These are phyloP conservation scores for Berberis thunbergii DNA, from an alignment of 164 flowering plant species.

Conservation along the genomic window DNA sequence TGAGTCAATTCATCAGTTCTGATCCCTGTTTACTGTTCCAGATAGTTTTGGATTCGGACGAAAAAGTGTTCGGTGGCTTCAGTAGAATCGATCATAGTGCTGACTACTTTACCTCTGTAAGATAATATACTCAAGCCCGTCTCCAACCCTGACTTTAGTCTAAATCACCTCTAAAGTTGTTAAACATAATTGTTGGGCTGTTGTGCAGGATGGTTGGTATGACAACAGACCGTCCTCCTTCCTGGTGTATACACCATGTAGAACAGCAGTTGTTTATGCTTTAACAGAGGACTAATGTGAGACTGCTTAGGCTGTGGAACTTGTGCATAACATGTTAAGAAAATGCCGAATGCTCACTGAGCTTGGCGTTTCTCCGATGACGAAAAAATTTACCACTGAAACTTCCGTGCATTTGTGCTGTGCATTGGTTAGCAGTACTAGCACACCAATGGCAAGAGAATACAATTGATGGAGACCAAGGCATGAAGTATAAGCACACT, in stretches of 20 bases:
- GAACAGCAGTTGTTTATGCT: slow-evolving; percentile 91
- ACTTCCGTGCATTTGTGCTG: too few relatives aligned
- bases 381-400: too few relatives aligned
- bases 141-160: not conserved
- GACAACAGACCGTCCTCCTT: slow-evolving; percentile 74
- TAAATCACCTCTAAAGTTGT: not conserved
- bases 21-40: slow-evolving; percentile 17
- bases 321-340: too few relatives aligned
- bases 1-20: not conserved
- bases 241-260: slow-evolving; percentile 65
- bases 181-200: not conserved
- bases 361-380: too few relatives aligned
- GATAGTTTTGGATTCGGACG: slow-evolving; percentile 91
- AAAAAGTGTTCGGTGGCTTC: slow-evolving; percentile 69
- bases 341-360: too few relatives aligned
- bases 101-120: slow-evolving; percentile 70
- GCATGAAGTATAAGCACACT: too few relatives aligned
- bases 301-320: not conserved
- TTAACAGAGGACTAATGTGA: slow-evolving; percentile 20
- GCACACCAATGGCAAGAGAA: too few relatives aligned
- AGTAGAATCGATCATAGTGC: slow-evolving; percentile 58
- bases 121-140: slow-evolving; percentile 9
- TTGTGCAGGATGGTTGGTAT: slow-evolving; percentile 64
- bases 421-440: too few relatives aligned
- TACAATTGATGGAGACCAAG: too few relatives aligned